Percentiles rank a stretch among this genome's conserved stretches.
Conservation (phyloP, 768 basidiomycete genomes). For the Collybia sp. region DNA sequence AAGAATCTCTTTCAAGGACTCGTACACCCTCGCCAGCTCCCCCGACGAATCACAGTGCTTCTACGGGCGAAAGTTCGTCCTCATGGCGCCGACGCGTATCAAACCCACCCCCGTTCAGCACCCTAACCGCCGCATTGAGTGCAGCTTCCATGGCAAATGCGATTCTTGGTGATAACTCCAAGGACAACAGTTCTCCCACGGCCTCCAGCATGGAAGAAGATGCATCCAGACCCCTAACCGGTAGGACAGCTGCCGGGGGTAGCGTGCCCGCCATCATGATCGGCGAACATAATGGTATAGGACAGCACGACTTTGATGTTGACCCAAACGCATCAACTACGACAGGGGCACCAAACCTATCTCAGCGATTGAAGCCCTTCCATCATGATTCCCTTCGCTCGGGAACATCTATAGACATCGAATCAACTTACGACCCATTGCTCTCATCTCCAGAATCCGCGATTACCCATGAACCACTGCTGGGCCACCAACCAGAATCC, state of each 20-base stretch:
- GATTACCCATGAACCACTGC: slow-evolving; percentile 31
- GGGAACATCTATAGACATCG: slow-evolving; percentile 9
- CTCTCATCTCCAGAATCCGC: slow-evolving; percentile 42
- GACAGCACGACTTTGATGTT: background rate
- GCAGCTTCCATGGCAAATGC: slow-evolving; percentile 43
- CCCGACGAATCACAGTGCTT: slow-evolving; percentile 17
- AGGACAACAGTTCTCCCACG: slow-evolving; percentile 7
- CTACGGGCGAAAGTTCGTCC: slow-evolving; percentile 23
- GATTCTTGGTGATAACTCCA: slow-evolving; percentile 22
- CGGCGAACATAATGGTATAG: too few relatives aligned
- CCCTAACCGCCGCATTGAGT: slow-evolving; percentile 39
- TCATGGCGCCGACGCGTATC: slow-evolving; percentile 27
- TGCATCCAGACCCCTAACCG: slow-evolving; percentile 3
- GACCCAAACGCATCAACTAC: slow-evolving; percentile 3
- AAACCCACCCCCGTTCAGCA: slow-evolving; percentile 38
- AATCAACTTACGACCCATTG: slow-evolving; percentile 33
- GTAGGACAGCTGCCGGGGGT: slow-evolving; percentile 5
- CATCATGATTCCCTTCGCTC: slow-evolving; percentile 5
- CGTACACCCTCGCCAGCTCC: slow-evolving; percentile 26
- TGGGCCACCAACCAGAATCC: slow-evolving; percentile 19
- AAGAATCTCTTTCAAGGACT: slow-evolving; percentile 30
- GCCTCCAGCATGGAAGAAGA: slow-evolving; percentile 2
- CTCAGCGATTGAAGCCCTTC: slow-evolving; percentile 1
- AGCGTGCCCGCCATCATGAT: slow-evolving; percentile 20
- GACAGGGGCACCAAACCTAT: slow-evolving; percentile 3